These are phyloP conservation scores for Irpex lacteus DNA, from an alignment of 1,284 basidiomycete species.

Conservation along the genomic window DNA sequence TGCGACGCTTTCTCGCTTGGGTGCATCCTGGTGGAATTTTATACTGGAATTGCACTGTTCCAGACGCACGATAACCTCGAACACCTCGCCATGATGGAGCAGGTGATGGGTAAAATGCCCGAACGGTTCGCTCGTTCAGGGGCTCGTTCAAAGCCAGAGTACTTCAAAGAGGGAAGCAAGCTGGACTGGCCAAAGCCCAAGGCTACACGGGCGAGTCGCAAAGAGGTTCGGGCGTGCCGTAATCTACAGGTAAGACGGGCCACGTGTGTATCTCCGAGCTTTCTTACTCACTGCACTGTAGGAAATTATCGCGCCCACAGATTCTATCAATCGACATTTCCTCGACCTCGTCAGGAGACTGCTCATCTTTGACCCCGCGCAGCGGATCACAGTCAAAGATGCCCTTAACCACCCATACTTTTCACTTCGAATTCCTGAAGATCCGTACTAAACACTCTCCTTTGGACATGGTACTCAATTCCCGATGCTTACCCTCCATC, in stretches of 20 bases:
- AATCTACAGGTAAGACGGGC: constrained; percentile 56
- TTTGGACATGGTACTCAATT: constrained; percentile 11
- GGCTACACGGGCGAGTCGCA: constrained; percentile 86
- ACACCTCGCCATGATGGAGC: constrained; percentile 99
- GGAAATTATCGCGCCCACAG: constrained; percentile 81
- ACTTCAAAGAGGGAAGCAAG: constrained; percentile 82
- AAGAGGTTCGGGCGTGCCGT: constrained; percentile 89
- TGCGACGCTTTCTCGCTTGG: constrained; percentile 99
- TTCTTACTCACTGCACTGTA: constrained; percentile 28
- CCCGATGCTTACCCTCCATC: background rate
- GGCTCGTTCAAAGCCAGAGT: constrained; percentile 82
- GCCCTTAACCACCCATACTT: constrained; percentile 90
- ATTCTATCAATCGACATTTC: constrained; percentile 77
- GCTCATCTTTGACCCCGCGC: constrained; percentile 88
- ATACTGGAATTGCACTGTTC: constrained; percentile 95
- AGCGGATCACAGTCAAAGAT: constrained; percentile 83
- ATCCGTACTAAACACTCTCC: constrained; percentile 24
- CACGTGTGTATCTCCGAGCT: background rate
- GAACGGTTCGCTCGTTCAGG: constrained; percentile 75
- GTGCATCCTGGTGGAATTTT: constrained; percentile 99
- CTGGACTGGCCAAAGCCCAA: constrained; percentile 92
- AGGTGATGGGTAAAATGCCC: constrained; percentile 97
- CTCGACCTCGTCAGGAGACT: constrained; percentile 85
- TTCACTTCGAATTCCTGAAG: constrained; percentile 51
- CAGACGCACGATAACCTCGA: constrained; percentile 99